Evolutionary conservation across 768 basidiomycete genomes (phyloP), one percentile per base, ranked within the genome.

Genomic region (Glaciozyma martinii): DNA sequence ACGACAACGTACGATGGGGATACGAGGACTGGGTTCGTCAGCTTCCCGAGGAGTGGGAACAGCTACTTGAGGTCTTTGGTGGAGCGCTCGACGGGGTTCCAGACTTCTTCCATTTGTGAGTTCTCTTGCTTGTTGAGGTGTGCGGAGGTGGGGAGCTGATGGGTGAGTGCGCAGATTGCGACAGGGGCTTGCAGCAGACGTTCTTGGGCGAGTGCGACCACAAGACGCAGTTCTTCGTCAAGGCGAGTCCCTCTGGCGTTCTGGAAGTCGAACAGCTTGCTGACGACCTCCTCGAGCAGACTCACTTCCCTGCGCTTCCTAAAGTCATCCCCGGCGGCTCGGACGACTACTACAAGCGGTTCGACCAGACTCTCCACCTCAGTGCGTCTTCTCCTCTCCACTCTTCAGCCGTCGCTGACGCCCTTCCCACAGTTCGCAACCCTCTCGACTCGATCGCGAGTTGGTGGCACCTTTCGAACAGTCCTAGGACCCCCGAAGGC

Each of bases 21-120:
- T 1, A 19, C 56, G 4, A 13, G 63, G 13, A 68, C 67, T 2
- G 60, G 53, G 9, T 68, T 71, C 37, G 71, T 54, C 0, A 56
- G 50, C 16, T 71, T 59, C 52, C 71, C 71, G 15, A 42, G 71
- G 10, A 56, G 50, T 13, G 71, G 71, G 5, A 66, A 66, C 53
- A 56, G 56, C 12, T 71, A 68, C 54, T 33, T 68, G 6, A 57
- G 71, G 1, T 59, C 30, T 19, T 52, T 71, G 0, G 42, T 71
- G 18, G 71, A 71, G 58, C 56, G 71, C 16, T 56, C 67, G 25
- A 68, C 65, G 4, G 65, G 67, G 7, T 71, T 46, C 42, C 71
- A 71, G 60, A 64, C 65, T 18, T 54, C 49, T 3, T 61, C 61
- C 23, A 44, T 71, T 30, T 66, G 64, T 42, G 61, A 66, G 59